These are phyloP conservation scores for Rhizomucor pusillus DNA, from an alignment of 371 early-diverging fungal genomes.

Conservation along the genomic window DNA sequence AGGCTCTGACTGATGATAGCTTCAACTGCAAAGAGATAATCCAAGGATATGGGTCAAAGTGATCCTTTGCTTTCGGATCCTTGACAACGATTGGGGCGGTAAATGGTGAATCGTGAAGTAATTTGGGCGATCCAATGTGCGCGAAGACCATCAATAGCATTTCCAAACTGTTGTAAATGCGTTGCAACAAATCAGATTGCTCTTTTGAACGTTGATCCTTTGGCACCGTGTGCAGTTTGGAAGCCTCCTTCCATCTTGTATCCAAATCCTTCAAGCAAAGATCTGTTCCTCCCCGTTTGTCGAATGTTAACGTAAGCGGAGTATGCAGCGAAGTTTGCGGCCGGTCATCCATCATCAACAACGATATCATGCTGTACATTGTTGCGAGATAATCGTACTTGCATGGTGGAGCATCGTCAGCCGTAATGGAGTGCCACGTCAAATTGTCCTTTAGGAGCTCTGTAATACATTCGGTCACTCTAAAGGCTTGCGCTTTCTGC, in stretches of 20 bases:
- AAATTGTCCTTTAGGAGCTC: conserved; percentile 52
- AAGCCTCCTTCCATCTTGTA: conserved; percentile 55
- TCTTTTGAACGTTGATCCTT: conserved; percentile 21
- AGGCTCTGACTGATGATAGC: conserved; percentile 47
- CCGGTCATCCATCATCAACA: conserved; percentile 55
- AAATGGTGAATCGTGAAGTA: conserved; percentile 71
- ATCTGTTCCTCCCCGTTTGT: conserved; percentile 62
- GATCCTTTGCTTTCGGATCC: conserved; percentile 53
- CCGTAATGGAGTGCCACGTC: conserved; percentile 38
- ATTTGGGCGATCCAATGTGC: conserved; percentile 55
- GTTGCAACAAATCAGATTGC: conserved; percentile 24
- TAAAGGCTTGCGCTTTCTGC: conserved; percentile 59
- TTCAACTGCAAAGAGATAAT: conserved; percentile 56
- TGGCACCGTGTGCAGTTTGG: conserved; percentile 17
- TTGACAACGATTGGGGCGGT: conserved; percentile 54
- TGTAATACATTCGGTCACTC: conserved; percentile 54
- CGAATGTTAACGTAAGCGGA: conserved; percentile 66
- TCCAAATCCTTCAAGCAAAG: conserved; percentile 53
- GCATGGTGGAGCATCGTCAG: conserved; percentile 31
- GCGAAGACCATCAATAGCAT: conserved; percentile 58
- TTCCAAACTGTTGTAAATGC: conserved; percentile 52
- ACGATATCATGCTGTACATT: conserved; percentile 48
- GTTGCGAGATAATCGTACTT: conserved; percentile 56
- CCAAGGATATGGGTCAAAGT: conserved; percentile 71
- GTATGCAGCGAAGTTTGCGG: conserved; percentile 68